These are phyloP conservation scores for Nigrospora sphaerica DNA, from an alignment of 2,329 filamentous ascomycete species.

Conservation along the genomic window DNA sequence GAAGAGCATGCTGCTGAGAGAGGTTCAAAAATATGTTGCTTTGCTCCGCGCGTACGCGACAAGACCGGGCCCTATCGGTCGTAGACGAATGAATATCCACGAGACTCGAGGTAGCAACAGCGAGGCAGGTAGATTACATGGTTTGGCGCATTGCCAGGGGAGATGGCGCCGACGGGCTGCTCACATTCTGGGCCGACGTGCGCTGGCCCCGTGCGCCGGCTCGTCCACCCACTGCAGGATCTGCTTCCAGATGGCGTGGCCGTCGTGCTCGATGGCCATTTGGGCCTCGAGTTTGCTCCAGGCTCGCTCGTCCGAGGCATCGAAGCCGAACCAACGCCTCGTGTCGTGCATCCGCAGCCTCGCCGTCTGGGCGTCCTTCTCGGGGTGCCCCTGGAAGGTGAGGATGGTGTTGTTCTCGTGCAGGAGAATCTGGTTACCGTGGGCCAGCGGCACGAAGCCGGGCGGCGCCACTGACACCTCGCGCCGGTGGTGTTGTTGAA, in stretches of 20 bases:
- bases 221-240: constrained; percentile 21
- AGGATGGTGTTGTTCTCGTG: constrained; percentile 29
- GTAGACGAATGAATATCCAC: too few species aligned
- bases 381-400: constrained; percentile 38
- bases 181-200: too few species aligned
- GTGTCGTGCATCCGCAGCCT: constrained; percentile 28
- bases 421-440: constrained; percentile 29
- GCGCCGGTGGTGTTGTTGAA: constrained; percentile 35
- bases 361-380: constrained; percentile 31
- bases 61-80: too few species aligned
- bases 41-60: too few species aligned
- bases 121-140: too few species aligned
- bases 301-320: constrained; percentile 19
- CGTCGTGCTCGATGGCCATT: constrained; percentile 26
- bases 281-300: constrained; percentile 16
- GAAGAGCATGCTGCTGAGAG: too few species aligned
- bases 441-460: constrained; percentile 26
- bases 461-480: constrained; percentile 24
- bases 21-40: too few species aligned
- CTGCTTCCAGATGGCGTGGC: constrained; percentile 27
- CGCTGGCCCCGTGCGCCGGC: constrained; percentile 1
- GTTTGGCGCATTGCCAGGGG: too few species aligned
- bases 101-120: too few species aligned
- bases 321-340: constrained; percentile 27
- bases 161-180: too few species aligned